Base-by-base conservation (phyloP, 2,329 filamentous ascomycete species). In the Didymella sp. region DNA sequence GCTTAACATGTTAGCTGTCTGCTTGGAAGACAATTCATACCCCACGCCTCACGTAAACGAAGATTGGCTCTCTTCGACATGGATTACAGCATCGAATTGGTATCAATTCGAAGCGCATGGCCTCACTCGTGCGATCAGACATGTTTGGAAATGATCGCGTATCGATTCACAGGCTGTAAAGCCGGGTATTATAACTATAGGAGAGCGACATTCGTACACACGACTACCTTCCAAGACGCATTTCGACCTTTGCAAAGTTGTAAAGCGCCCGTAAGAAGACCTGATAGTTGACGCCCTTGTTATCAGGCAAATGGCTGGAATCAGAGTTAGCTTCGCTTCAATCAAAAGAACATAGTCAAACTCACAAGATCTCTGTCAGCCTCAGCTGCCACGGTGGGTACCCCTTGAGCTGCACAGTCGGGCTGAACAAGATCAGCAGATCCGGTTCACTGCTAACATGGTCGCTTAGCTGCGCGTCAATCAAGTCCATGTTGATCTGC, bases 351-450 rank as follows among this genome's bases (percentile, higher is more conserved):
- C 64, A 50, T 69, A 60, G 46, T 62, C 46, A 42, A 30, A 84
- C 85, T 74, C 80, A 86, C 73, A 93, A 97, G 56, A 99, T 97
- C 81, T 99, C 95, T 0, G 93, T 97, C 72, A 99, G 80, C 40
- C 95, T 86, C 60, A 98, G 85, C 78, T 97, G 95, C 95, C 95
- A 99, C 1, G 95, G 95, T 9, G 95, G 95, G 74, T 98, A 99
- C 9, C 95, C 92, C 51, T 92, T 88, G 41, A 99, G 79, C 73
- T 92, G 88, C 51, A 98, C 87, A 46, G 87, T 86, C 4, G 93
- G 91, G 1, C 89, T 87, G 74, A 99, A 99, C 8, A 96, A 80
- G 51, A 99, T 85, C 56, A 99, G 80, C 13, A 99, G 81, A 73
- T 98, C 93, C 2, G 95, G 95, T 77, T 99, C 94, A 9, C 85